Percentiles rank a stretch among this genome's conserved stretches.
These are phyloP conservation scores for Monosporascus cannonballus DNA, from an alignment of 2,329 filamentous ascomycete genomes.

Conservation along the genomic window DNA sequence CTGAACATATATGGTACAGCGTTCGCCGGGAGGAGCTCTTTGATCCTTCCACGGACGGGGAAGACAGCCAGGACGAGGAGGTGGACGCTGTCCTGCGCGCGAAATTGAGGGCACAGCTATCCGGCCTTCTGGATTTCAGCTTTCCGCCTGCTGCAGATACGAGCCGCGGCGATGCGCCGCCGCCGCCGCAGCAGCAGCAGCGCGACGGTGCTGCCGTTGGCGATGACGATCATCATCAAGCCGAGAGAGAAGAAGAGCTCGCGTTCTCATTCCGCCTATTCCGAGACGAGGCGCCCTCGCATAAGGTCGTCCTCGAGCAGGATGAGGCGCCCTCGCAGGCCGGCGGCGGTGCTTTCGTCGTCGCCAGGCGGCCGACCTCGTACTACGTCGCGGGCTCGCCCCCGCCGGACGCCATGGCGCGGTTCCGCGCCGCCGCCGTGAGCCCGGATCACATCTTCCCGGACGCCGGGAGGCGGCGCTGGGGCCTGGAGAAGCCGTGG, in stretches of 20 bases:
- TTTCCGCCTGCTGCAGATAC: slow-evolving; percentile 10
- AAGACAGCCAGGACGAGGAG: slow-evolving; percentile 23
- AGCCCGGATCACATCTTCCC: slow-evolving; percentile 44
- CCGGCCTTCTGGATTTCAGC: slow-evolving; percentile 38
- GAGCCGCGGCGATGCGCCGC: slow-evolving; percentile 3
- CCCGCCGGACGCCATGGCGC: slow-evolving; percentile 27
- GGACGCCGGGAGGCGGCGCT: slow-evolving; percentile 38
- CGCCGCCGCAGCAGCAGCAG: slow-evolving; percentile 6
- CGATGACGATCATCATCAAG: slow-evolving; percentile 9
- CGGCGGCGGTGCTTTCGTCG: slow-evolving; percentile 33
- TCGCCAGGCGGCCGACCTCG: slow-evolving; percentile 34
- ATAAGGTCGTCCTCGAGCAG: slow-evolving; percentile 45
- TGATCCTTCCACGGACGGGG: slow-evolving; percentile 28
- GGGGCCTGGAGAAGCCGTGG: slow-evolving; percentile 58
- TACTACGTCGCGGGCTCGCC: slow-evolving; percentile 43
- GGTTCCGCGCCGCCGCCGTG: slow-evolving; percentile 43
- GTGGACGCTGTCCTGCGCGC: slow-evolving; percentile 34
- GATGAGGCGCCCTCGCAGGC: slow-evolving; percentile 32
- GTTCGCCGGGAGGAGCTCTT: slow-evolving; percentile 51
- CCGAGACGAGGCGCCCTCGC: slow-evolving; percentile 35
- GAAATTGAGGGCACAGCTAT: slow-evolving; percentile 42
- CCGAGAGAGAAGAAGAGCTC: slow-evolving; percentile 24
- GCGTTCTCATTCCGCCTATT: slow-evolving; percentile 56
- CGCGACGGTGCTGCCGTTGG: slow-evolving; percentile 6
- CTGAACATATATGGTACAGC: slow-evolving; percentile 27